A percentile compares a stretch with the other conserved stretches of the same genome.
Evolutionary conservation across 768 basidiomycete genomes (phyloP).

Genomic region (Leccinum fibrillosum): DNA sequence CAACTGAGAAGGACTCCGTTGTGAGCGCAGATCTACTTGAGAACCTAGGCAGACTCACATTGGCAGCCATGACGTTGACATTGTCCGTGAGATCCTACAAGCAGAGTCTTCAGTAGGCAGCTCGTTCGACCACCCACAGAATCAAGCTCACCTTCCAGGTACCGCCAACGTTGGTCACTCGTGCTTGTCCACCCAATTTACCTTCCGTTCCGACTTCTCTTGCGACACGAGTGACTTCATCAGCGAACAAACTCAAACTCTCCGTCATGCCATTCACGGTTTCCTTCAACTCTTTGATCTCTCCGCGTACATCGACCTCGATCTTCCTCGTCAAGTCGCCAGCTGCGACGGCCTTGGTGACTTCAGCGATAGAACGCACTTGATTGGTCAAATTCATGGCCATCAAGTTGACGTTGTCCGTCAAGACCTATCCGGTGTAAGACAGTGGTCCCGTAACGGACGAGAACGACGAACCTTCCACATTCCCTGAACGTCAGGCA

Average conservation of each 20-base stretch:
- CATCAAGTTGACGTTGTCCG: constrained; percentile 87
- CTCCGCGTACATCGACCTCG: constrained; percentile 86
- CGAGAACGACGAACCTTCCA: constrained; percentile 64
- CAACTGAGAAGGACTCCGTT: constrained; percentile 44
- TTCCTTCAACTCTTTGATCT: constrained; percentile 86
- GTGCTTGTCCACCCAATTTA: constrained; percentile 88
- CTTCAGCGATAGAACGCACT: constrained; percentile 85
- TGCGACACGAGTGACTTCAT: constrained; percentile 83
- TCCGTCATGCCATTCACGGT: constrained; percentile 97
- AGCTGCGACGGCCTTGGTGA: constrained; percentile 92
- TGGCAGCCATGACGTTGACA: constrained; percentile 94
- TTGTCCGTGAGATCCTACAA: constrained; percentile 82
- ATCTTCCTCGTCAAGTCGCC: constrained; percentile 95
- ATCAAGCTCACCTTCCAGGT: constrained; percentile 74
- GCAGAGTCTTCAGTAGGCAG: constrained; percentile 10
- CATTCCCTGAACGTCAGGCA: constrained; percentile 91
- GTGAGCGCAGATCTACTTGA: constrained; percentile 2
- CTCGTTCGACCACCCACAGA: not conserved
- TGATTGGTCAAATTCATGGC: constrained; percentile 89
- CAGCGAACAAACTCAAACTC: constrained; percentile 79
- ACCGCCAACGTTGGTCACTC: constrained; percentile 91
- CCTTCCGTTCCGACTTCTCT: constrained; percentile 98
- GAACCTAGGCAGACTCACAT: constrained; percentile 46
- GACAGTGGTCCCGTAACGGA: not conserved
- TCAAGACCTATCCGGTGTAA: constrained; percentile 41